A percentile compares a stretch with the other conserved stretches of the same genome.
Conservation (phyloP, 495 filamentous ascomycete genomes). For the Ascodesmis nigricans region DNA sequence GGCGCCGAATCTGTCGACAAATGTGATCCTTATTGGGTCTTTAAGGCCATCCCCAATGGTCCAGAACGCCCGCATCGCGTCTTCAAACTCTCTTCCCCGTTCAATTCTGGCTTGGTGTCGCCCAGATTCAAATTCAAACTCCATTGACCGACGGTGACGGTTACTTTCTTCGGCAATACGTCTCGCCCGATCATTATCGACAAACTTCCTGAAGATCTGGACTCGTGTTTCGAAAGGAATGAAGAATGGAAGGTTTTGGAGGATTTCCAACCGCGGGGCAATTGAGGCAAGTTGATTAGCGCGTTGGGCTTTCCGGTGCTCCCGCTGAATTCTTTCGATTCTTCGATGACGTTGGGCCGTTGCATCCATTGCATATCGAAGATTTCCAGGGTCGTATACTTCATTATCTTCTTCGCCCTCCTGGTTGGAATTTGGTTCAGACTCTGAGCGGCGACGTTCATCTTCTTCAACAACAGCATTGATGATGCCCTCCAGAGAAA, state of each 20-base stretch:
- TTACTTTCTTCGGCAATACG: slow-evolving; percentile 24
- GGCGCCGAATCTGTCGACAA: slow-evolving; percentile 74
- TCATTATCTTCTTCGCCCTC: slow-evolving; percentile 29
- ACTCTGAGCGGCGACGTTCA: slow-evolving; percentile 46
- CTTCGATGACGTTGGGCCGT: slow-evolving; percentile 26
- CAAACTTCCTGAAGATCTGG: slow-evolving; percentile 84
- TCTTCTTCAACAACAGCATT: slow-evolving; percentile 71
- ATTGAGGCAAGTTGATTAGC: slow-evolving; percentile 50
- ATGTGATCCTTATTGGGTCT: slow-evolving; percentile 93
- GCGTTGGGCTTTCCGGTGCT: slow-evolving; percentile 27
- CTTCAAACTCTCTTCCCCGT: slow-evolving; percentile 59
- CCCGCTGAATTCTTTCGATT: slow-evolving; percentile 5
- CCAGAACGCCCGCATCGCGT: slow-evolving; percentile 74
- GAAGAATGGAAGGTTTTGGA: slow-evolving; percentile 91
- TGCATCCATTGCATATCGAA: slow-evolving; percentile 20
- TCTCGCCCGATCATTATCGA: slow-evolving; percentile 54
- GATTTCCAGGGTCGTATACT: too few species aligned
- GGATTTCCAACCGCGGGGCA: slow-evolving; percentile 66
- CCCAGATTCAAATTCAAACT: too few species aligned
- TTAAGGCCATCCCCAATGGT: slow-evolving; percentile 61
- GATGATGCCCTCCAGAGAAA: slow-evolving; percentile 85
- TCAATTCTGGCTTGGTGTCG: slow-evolving; percentile 64
- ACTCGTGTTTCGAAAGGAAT: slow-evolving; percentile 85
- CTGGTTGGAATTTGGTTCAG: slow-evolving; percentile 19
- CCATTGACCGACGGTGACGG: slow-evolving; percentile 32